These are phyloP conservation scores for Paraurostyla sp. DNA, from an alignment of 73 alveolate species.

Conservation along the genomic window DNA sequence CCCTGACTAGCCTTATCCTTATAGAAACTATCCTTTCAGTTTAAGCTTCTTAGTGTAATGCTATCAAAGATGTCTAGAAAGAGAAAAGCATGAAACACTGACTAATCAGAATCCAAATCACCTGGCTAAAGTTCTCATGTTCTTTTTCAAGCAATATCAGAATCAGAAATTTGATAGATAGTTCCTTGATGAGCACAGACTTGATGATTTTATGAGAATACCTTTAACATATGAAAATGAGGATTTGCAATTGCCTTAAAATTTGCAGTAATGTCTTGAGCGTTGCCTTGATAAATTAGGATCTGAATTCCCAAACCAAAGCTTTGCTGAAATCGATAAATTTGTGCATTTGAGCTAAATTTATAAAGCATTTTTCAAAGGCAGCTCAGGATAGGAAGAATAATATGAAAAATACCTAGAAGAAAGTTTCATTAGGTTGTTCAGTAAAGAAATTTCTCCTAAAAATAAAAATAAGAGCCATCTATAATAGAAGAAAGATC, in stretches of 20 bases:
- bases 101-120: constrained; percentile 51
- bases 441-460: background rate
- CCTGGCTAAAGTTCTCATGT: background rate
- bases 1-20: constrained; percentile 31
- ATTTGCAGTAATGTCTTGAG: background rate
- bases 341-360: background rate
- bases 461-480: background rate
- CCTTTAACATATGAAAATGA: constrained; percentile 58
- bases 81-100: constrained; percentile 73
- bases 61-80: constrained; percentile 54
- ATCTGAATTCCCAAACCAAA: background rate
- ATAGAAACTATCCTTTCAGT: constrained; percentile 42
- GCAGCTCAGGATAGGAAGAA: background rate
- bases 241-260: constrained; percentile 16
- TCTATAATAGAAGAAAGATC: background rate
- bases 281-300: constrained; percentile 1
- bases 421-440: background rate
- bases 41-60: constrained; percentile 49
- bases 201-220: constrained; percentile 47
- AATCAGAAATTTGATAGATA: constrained; percentile 15
- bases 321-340: background rate
- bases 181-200: background rate
- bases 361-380: background rate
- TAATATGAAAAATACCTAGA: background rate
- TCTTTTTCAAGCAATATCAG: constrained; percentile 26